Evolutionary conservation across 2,329 filamentous ascomycete genomes (phyloP).

Genomic region (Ophiocordyceps camponoti-saundersi): DNA sequence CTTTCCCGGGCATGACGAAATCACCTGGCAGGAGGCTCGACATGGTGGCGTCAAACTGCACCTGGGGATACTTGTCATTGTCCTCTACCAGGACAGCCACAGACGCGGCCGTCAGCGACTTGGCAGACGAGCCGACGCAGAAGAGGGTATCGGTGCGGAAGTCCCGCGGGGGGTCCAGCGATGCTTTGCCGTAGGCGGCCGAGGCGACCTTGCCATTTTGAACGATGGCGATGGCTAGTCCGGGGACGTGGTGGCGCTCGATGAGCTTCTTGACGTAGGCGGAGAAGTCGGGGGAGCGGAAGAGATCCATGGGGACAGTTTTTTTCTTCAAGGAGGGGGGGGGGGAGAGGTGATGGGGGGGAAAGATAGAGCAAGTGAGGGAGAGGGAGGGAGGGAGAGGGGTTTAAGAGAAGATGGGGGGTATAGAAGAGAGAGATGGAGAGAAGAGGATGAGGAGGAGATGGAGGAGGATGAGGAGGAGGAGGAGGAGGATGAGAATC

Average conservation of each 20-base stretch:
- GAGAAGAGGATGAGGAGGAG: neutral
- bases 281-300: conserved; percentile 4
- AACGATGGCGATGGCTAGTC: conserved; percentile 9
- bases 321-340: neutral
- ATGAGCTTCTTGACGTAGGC: conserved; percentile 6
- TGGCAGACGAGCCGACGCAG: conserved; percentile 9
- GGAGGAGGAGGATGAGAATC: neutral
- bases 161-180: conserved; percentile 3
- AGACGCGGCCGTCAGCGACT: conserved; percentile 10
- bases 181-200: conserved; percentile 7
- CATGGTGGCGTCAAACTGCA: conserved; percentile 9
- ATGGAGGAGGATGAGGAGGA: neutral
- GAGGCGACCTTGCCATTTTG: conserved; percentile 6
- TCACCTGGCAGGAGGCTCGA: conserved; percentile 9
- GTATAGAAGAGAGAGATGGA: neutral
- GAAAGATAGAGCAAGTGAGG: neutral
- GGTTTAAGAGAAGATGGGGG: neutral
- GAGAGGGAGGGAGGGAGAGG: neutral
- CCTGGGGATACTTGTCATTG: conserved; percentile 6
- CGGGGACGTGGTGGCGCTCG: conserved; percentile 7
- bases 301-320: conserved; percentile 4
- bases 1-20: conserved; percentile 9
- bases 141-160: conserved; percentile 11
- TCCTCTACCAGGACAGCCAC: conserved; percentile 8
- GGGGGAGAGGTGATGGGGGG: neutral